Evolutionary conservation across 768 basidiomycete genomes (phyloP).

Genomic region (Pleurotus eryngii): DNA sequence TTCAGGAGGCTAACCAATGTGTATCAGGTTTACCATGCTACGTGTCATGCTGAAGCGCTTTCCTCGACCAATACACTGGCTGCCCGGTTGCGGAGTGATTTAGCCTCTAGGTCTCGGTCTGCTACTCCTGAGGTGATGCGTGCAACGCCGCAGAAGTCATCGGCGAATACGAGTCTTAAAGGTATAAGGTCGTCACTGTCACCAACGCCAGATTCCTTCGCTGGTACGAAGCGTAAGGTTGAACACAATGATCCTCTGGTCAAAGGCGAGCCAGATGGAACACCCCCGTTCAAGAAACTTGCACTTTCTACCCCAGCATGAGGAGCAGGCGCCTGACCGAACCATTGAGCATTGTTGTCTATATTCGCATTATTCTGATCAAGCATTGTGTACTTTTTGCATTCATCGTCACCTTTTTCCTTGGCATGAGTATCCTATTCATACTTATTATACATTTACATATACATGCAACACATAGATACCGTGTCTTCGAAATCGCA

Average conservation of each 20-base stretch:
- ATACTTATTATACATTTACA: background rate
- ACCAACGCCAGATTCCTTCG: constrained; percentile 47
- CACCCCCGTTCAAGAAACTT: constrained; percentile 68
- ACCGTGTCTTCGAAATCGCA: background rate
- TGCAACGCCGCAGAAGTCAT: constrained; percentile 35
- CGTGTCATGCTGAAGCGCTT: constrained; percentile 83
- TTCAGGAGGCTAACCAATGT: constrained; percentile 2
- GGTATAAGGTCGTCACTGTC: constrained; percentile 26
- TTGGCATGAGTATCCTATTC: constrained; percentile 4
- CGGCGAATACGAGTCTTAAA: constrained; percentile 32
- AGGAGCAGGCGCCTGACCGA: background rate
- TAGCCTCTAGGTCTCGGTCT: constrained; percentile 62
- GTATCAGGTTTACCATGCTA: constrained; percentile 85
- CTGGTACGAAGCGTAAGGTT: constrained; percentile 76
- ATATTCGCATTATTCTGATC: background rate
- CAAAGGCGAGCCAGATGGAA: constrained; percentile 40
- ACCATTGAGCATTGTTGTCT: constrained; percentile 9
- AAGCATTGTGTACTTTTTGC: background rate
- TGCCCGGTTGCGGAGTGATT: constrained; percentile 63
- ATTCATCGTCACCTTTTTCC: background rate
- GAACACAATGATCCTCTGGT: constrained; percentile 43
- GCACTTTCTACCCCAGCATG: constrained; percentile 36
- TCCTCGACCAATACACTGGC: constrained; percentile 63
- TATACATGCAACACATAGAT: background rate
- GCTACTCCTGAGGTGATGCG: constrained; percentile 67